A percentile compares a stretch with the other conserved stretches of the same genome.
phyloP scores from a whole-genome alignment of 2,329 filamentous ascomycete species.

The Calonectria leucothoes region DNA sequence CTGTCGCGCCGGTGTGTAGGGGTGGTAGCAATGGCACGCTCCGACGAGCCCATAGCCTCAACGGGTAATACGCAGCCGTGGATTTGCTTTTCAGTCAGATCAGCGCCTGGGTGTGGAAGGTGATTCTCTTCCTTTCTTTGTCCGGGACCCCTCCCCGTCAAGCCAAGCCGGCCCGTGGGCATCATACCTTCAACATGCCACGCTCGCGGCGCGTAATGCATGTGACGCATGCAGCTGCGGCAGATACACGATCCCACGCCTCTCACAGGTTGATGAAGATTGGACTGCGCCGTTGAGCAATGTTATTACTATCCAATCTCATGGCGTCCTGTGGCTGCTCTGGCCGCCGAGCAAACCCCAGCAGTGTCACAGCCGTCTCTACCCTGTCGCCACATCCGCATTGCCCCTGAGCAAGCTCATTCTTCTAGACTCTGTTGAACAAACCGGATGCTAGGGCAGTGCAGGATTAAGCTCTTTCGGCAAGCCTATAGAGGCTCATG shows the following conservation, averaged over 20 bases:
- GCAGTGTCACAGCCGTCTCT: neutral
- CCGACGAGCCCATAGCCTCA: conserved; percentile 8
- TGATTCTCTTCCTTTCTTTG: conserved; percentile 23
- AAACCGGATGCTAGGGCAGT: conserved; percentile 12
- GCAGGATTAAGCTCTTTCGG: neutral
- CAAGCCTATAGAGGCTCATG: neutral
- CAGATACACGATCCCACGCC: conserved; percentile 16
- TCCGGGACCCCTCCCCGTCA: neutral
- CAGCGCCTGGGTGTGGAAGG: conserved; percentile 30
- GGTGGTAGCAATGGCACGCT: neutral
- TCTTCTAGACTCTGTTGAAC: conserved; percentile 14
- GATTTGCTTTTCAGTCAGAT: conserved; percentile 39
- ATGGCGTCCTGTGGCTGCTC: neutral
- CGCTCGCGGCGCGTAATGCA: conserved; percentile 19
- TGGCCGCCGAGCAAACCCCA: conserved; percentile 6
- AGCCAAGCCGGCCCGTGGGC: neutral
- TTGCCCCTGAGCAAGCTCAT: neutral
- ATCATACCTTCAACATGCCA: conserved; percentile 29
- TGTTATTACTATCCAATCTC: conserved; percentile 7
- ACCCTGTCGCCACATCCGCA: neutral
- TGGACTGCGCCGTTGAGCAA: conserved; percentile 3
- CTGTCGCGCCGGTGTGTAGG: neutral
- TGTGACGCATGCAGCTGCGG: conserved; percentile 30
- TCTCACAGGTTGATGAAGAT: conserved; percentile 3
- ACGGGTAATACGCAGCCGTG: conserved; percentile 14